A percentile compares a stretch with the other conserved stretches of the same genome.
Evolutionary conservation across 2,329 filamentous ascomycete species (phyloP).

Genomic region (Cercospora sp.): DNA sequence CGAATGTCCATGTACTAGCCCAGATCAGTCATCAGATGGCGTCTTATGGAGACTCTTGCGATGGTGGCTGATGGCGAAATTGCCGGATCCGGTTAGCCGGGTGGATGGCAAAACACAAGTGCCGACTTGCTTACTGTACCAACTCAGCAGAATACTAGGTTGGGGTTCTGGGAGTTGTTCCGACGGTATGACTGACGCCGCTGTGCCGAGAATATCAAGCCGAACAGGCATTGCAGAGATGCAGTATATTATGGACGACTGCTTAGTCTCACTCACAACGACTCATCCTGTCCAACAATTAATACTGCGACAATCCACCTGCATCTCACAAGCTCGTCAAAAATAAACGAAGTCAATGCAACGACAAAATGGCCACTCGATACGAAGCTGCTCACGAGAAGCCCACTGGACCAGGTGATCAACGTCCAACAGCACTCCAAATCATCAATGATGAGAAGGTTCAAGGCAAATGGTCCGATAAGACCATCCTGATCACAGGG

Average conservation of each 20-base stretch:
- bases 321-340: not conserved
- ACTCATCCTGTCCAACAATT: not conserved
- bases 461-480: conserved; percentile 37
- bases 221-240: not conserved
- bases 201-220: not conserved
- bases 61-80: not conserved
- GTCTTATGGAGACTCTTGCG: not conserved
- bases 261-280: not conserved
- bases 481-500: conserved; percentile 44
- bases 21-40: not conserved
- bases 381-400: not conserved
- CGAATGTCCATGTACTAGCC: not conserved
- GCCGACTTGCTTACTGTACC: not conserved
- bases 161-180: not conserved
- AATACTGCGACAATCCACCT: not conserved
- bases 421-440: conserved; percentile 14
- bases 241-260: not conserved
- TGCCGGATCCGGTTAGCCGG: not conserved
- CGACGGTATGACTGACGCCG: not conserved
- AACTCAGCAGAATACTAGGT: not conserved
- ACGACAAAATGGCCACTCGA: not conserved
- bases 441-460: conserved; percentile 33
- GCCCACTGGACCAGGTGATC: not conserved
- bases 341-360: too few relatives aligned
- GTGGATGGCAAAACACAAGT: not conserved